Evolutionary conservation across 2,329 filamentous ascomycete species (phyloP).

Genomic region (Talaromyces sp.): DNA sequence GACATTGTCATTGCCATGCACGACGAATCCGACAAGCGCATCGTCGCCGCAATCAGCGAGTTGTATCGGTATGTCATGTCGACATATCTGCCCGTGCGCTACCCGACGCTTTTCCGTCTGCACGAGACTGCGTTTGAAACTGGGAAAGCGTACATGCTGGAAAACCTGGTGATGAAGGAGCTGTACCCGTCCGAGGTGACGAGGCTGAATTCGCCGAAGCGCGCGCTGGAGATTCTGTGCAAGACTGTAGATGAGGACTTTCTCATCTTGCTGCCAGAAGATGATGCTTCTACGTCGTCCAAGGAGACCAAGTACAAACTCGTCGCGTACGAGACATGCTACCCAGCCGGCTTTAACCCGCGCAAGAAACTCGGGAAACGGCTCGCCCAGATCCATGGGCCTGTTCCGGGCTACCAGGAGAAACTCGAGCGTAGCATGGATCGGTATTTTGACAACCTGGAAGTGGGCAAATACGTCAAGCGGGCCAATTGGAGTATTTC

Average conservation of each 20-base stretch:
- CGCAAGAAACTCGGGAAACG: constrained; percentile 49
- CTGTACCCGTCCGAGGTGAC: constrained; percentile 33
- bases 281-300: not conserved
- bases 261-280: constrained; percentile 49
- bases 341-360: constrained; percentile 55
- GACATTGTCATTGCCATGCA: constrained; percentile 36
- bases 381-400: constrained; percentile 52
- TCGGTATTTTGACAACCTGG: constrained; percentile 21
- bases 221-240: constrained; percentile 45
- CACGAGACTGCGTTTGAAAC: constrained; percentile 22
- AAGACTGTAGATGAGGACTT: constrained; percentile 56
- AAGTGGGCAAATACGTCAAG: constrained; percentile 37
- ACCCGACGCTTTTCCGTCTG: constrained; percentile 48
- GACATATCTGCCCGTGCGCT: constrained; percentile 53
- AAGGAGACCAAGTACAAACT: constrained; percentile 46
- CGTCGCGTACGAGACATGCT: constrained; percentile 52
- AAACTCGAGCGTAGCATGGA: constrained; percentile 26
- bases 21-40: constrained; percentile 31
- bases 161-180: constrained; percentile 44
- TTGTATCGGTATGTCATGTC: constrained; percentile 52
- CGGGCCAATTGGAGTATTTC: constrained; percentile 48
- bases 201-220: constrained; percentile 25
- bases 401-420: constrained; percentile 29
- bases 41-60: constrained; percentile 48
- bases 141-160: constrained; percentile 24